Evolutionary conservation across 2,329 filamentous ascomycete genomes (phyloP).

Genomic region (Aspergillus pseudonomiae): DNA sequence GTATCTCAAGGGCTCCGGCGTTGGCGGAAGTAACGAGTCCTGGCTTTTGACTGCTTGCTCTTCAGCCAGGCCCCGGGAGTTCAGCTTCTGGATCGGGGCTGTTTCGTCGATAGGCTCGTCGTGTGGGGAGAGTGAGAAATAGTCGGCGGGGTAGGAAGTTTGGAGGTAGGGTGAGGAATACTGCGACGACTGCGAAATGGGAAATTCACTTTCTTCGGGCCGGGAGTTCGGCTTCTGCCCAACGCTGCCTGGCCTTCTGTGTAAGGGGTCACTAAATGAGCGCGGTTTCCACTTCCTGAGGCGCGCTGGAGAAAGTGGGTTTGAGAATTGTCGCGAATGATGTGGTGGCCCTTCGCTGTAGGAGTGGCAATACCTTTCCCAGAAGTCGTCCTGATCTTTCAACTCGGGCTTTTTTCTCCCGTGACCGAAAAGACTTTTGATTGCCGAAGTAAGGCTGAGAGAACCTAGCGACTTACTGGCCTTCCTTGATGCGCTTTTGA

Average conservation of each 20-base stretch:
- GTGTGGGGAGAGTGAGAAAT: background rate
- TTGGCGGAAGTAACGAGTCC: slow-evolving; percentile 6
- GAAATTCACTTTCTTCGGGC: slow-evolving; percentile 3
- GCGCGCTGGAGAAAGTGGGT: background rate
- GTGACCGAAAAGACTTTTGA: slow-evolving; percentile 9
- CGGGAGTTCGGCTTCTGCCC: background rate
- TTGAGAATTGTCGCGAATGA: slow-evolving; percentile 2
- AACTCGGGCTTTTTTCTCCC: slow-evolving; percentile 2
- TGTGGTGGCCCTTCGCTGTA: background rate
- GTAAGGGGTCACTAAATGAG: slow-evolving; percentile 7
- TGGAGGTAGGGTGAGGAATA: background rate
- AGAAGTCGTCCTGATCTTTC: background rate
- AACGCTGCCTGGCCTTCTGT: background rate
- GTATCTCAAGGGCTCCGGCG: background rate
- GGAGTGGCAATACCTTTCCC: background rate
- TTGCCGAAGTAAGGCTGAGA: background rate
- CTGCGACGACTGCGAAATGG: background rate
- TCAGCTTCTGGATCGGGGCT: background rate
- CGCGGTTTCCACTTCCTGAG: slow-evolving; percentile 9
- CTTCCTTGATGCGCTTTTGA: background rate
- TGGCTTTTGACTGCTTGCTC: background rate
- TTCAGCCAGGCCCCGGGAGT: background rate
- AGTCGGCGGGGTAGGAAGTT: background rate
- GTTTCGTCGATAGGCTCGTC: background rate
- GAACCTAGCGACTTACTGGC: slow-evolving; percentile 4